A percentile compares a stretch with the other conserved stretches of the same genome.
These are phyloP conservation scores for Austropuccinia psidii DNA, from an alignment of 1,284 basidiomycete genomes.

Conservation along the genomic window DNA sequence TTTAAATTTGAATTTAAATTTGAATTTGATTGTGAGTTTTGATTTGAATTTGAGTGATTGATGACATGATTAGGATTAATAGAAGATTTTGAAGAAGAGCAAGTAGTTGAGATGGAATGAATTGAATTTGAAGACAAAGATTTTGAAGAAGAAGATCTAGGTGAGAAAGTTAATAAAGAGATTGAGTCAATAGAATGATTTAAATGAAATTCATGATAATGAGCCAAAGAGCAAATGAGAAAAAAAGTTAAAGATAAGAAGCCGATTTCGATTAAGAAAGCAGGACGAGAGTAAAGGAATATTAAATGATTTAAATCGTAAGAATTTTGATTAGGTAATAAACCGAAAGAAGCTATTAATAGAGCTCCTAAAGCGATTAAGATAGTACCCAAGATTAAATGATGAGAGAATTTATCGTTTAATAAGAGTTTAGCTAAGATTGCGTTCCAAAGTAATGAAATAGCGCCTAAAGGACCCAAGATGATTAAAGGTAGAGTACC, in stretches of 20 bases:
- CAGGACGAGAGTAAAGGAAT: conserved; percentile 63
- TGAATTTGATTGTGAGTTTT: neutral
- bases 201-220: conserved; percentile 32
- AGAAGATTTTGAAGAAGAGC: neutral
- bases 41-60: neutral
- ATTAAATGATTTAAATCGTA: conserved; percentile 81
- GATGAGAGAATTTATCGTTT: conserved; percentile 74
- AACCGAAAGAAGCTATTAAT: conserved; percentile 82
- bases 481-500: conserved; percentile 87
- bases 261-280: conserved; percentile 75
- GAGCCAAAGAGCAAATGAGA: conserved; percentile 58
- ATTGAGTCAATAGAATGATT: conserved; percentile 5
- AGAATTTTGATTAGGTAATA: conserved; percentile 74
- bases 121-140: neutral
- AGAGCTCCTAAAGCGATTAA: conserved; percentile 83
- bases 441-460: conserved; percentile 78
- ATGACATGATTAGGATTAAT: neutral
- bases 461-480: conserved; percentile 79
- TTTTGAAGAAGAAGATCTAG: neutral
- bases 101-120: neutral
- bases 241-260: conserved; percentile 61
- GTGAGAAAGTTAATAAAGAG: conserved; percentile 10
- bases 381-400: conserved; percentile 71
- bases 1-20: neutral
- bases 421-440: conserved; percentile 79